Percentiles rank a stretch among this genome's conserved stretches.
Evolutionary conservation across 495 filamentous ascomycete species (phyloP).

Genomic region (Neurospora tetrasperma): DNA sequence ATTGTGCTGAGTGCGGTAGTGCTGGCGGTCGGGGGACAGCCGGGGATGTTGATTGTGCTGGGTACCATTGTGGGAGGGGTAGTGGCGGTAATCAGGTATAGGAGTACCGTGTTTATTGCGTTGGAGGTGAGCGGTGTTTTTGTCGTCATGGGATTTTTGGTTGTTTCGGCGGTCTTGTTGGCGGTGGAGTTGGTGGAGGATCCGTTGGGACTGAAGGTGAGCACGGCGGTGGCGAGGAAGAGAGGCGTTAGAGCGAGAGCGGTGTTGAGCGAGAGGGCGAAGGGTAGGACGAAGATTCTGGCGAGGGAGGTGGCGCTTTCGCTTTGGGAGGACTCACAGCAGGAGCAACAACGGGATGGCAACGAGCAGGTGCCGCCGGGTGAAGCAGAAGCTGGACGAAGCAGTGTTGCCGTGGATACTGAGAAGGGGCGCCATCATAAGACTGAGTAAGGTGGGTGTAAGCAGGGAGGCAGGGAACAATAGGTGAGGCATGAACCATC

Average conservation of each 20-base stretch:
- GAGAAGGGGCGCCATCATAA: not conserved
- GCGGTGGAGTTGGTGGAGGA: slow-evolving; percentile 11
- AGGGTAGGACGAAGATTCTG: slow-evolving; percentile 2
- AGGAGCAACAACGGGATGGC: not conserved
- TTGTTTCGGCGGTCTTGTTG: slow-evolving; percentile 5
- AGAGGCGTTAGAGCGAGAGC: not conserved
- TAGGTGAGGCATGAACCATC: not conserved
- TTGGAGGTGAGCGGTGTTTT: slow-evolving; percentile 21
- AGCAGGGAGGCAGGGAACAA: not conserved
- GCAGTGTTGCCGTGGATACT: not conserved
- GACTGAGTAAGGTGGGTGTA: not conserved
- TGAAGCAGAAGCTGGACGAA: not conserved
- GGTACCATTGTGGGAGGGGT: slow-evolving; percentile 5
- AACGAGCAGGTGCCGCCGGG: not conserved
- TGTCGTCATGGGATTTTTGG: slow-evolving; percentile 9
- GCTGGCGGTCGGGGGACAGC: slow-evolving; percentile 9
- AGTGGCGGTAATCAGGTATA: slow-evolving; percentile 10
- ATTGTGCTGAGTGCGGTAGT: not conserved
- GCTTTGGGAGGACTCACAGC: not conserved
- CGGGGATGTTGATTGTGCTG: slow-evolving; percentile 6
- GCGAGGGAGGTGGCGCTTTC: not conserved
- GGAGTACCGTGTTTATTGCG: slow-evolving; percentile 21
- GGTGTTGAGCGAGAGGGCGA: not conserved
- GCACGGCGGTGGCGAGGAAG: slow-evolving; percentile 3
- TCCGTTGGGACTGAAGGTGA: slow-evolving; percentile 5